Evolutionary conservation across 106 monocot species (phyloP), one percentile per base, ranked within the genome.

Genomic region (Dendrobium huoshanense): DNA sequence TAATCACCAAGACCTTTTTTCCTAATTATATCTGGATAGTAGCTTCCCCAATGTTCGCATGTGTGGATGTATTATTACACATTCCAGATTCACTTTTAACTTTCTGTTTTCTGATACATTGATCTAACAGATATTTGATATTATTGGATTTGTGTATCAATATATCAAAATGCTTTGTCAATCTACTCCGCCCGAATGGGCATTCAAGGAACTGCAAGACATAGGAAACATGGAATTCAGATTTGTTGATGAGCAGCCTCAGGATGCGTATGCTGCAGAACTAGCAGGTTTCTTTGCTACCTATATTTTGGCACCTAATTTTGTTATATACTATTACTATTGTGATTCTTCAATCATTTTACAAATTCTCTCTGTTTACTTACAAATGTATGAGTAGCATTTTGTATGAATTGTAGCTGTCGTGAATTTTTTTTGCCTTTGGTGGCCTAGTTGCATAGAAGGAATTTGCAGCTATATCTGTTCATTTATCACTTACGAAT

Each of bases 191-290:
- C 95, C 92, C 88, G 91, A 98, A 77, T 98, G 98, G 95, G 87
- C 95, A 83, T 98, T 98, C 55, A 92, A 89, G 82, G 98, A 98
- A 79, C 88, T 98, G n/a, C 98, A 98, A 79, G 91, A 92, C 79
- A 92, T 98, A 82, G 98, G 90, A 41, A 92, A 98, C 79, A 87
- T 98, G 92, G 98, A 98, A 51, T 98, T 98, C 78, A 85, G 89
- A 84, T 98, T 92, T 86, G 94, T 92, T 72, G 98, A 98, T 79
- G 98, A 98, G 84, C 95, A 95, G 72, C 92, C 95, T 9, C 94
- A 92, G 83, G 94, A 92, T 92, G 94, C 93, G 11, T 98, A 98
- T 95, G 98, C 92, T 51, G 86, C 84, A 49, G 80, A 82, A 73
- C 92, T 98, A 86, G 87, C 98, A 92, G 98, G 98, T 97, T 78